Evolutionary conservation across 2,329 filamentous ascomycete species (phyloP), one percentile per base, ranked within the genome.

Genomic region (Rachicladosporium sp.): DNA sequence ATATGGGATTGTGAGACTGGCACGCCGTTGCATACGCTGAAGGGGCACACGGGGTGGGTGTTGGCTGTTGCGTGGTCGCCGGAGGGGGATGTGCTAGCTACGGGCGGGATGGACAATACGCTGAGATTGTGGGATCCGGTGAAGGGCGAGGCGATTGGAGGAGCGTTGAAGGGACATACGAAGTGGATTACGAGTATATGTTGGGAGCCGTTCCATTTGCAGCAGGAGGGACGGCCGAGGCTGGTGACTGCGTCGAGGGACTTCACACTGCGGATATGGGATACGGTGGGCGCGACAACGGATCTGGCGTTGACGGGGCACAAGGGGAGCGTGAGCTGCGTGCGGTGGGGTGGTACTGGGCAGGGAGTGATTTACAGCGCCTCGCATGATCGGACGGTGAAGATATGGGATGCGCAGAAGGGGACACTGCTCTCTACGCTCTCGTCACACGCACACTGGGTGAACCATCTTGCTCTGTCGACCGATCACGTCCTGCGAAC

Each of bases 1-100:
- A 80, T 96, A 65, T 95, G 86, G 86, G 89, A 98, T 54, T 88
- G 86, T 36, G 86, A 95, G 53, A 95, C 87, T 0, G 88, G 88
- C 35, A 95, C 87, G 8, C 87, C 88, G 0, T 74, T 85, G 44
- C 76, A 83, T 60, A 96, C 87, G 0, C 65, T 96, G 36, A 82
- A 85, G 51, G 87, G 87, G 0, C 91, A 96, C 60, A 80, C 80
- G 2, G 82, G 82, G 44, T 96, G 88, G 88, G 87, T 96, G 3
- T 63, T 96, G 41, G 84, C 79, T 2, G 85, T 94, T 3, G 76
- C 78, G 39, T 96, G 86, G 77, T 87, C 83, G 10, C 86, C 88
- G 0, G 86, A 95, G 54, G 86, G 82, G 8, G 71, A 72, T 21
- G 73, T 80, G 33, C 73, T 96, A 37, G 89, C 87, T 2, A 95